Conservation (phyloP, 768 basidiomycete genomes). For the Tulasnella sp. region DNA sequence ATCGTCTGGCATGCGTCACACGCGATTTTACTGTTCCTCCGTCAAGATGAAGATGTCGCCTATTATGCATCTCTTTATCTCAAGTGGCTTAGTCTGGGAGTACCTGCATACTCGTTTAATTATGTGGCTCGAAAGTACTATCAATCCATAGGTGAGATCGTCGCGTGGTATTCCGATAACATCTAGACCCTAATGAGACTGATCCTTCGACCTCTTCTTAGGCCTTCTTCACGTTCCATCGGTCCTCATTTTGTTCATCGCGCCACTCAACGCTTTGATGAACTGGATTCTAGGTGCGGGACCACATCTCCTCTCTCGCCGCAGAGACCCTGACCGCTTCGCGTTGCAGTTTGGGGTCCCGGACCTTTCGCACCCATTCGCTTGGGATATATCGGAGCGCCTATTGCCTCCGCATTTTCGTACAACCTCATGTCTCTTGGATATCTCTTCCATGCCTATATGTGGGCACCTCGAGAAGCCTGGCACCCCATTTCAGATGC, state of each 20-base stretch:
- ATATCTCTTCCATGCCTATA: slow-evolving; percentile 52
- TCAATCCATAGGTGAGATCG: slow-evolving; percentile 15
- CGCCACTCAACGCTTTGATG: slow-evolving; percentile 73
- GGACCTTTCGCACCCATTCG: slow-evolving; percentile 35
- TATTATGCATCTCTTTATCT: slow-evolving; percentile 65
- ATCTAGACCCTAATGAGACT: neutral
- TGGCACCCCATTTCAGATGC: slow-evolving; percentile 54
- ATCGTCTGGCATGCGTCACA: slow-evolving; percentile 79
- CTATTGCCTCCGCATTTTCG: slow-evolving; percentile 76
- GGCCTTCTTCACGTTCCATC: slow-evolving; percentile 80
- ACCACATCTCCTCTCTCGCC: too few relatives aligned
- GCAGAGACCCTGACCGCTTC: too few relatives aligned
- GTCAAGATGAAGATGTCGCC: slow-evolving; percentile 79
- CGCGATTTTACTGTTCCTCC: slow-evolving; percentile 55
- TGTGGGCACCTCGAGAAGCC: slow-evolving; percentile 51
- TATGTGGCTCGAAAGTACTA: slow-evolving; percentile 32
- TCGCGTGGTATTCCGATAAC: neutral
- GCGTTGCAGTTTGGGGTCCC: slow-evolving; percentile 14
- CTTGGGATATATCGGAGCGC: slow-evolving; percentile 86
- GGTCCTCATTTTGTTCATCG: slow-evolving; percentile 65
- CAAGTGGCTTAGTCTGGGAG: slow-evolving; percentile 59
- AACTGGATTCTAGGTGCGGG: slow-evolving; percentile 75
- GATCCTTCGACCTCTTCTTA: slow-evolving; percentile 22
- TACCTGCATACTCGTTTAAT: slow-evolving; percentile 63
- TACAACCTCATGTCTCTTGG: slow-evolving; percentile 70